Percentiles rank a stretch among this genome's conserved stretches.
phyloP scores from a whole-genome alignment of 441 rosid genomes.

The Pelargonium australe region DNA sequence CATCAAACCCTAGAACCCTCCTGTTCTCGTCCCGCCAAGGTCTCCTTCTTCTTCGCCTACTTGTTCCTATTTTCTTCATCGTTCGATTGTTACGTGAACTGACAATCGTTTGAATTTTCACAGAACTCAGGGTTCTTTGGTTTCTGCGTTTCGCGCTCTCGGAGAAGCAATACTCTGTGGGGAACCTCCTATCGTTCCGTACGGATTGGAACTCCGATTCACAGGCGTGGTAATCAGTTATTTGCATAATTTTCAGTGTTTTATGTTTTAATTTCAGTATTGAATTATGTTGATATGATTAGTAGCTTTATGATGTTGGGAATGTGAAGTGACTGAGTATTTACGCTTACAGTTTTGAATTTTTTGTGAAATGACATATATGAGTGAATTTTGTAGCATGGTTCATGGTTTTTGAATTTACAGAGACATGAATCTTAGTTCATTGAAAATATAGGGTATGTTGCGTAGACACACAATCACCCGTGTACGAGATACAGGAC shows the following conservation, averaged over 20 bases:
- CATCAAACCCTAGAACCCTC: constrained; percentile 3
- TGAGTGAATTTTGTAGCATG: not conserved
- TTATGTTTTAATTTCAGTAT: too few relatives aligned
- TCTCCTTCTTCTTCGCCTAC: not conserved
- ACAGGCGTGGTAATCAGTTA: not conserved
- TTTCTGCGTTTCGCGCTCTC: not conserved
- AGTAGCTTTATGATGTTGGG: too few relatives aligned
- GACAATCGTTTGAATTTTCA: not conserved
- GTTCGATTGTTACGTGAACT: not conserved
- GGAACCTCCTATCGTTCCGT: not conserved
- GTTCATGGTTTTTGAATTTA: not conserved
- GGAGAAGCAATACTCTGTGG: not conserved
- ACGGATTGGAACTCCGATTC: not conserved
- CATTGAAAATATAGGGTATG: too few relatives aligned
- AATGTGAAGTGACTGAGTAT: not conserved
- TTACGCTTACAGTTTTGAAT: not conserved
- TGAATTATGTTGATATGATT: too few relatives aligned
- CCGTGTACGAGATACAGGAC: too few relatives aligned
- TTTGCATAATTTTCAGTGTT: not conserved
- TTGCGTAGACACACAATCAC: too few relatives aligned
- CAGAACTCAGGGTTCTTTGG: not conserved
- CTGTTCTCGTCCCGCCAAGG: not conserved
- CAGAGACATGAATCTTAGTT: too few relatives aligned
- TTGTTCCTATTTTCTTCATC: not conserved
- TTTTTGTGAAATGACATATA: not conserved